Evolutionary conservation across 164 flowering plant species (phyloP).

Genomic region (Nymphaea thermarum): DNA sequence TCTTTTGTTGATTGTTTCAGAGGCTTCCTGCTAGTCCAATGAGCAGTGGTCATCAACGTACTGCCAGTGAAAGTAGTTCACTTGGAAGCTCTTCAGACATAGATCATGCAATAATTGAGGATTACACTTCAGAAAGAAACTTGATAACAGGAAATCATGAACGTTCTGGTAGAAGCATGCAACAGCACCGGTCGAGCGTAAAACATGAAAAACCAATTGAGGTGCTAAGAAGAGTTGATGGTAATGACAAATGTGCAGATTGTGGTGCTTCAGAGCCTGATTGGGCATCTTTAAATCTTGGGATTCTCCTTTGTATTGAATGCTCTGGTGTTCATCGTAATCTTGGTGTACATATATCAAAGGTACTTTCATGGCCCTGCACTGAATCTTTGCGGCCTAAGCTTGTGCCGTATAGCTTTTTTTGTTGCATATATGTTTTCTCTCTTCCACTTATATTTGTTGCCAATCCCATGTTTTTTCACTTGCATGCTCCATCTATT

Average conservation of each 20-base stretch:
- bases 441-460: background rate
- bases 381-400: background rate
- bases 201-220: conserved; percentile 78
- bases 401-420: background rate
- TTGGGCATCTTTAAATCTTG: conserved; percentile 98
- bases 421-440: background rate
- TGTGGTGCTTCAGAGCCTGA: conserved; percentile 97
- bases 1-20: conserved; percentile 15
- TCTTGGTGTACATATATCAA: conserved; percentile 87
- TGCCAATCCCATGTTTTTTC: background rate
- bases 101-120: conserved; percentile 46
- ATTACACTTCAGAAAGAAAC: conserved; percentile 39
- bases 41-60: conserved; percentile 12
- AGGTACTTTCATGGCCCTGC: conserved; percentile 27
- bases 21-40: conserved; percentile 20
- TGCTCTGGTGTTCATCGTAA: conserved; percentile 99
- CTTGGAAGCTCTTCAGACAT: conserved; percentile 66
- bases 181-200: conserved; percentile 35
- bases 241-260: conserved; percentile 96
- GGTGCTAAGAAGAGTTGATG: conserved; percentile 54
- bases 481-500: background rate
- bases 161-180: conserved; percentile 35
- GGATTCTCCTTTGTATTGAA: conserved; percentile 92
- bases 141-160: conserved; percentile 32
- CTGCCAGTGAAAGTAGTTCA: conserved; percentile 55